Conservation (phyloP, 192 early-diverging fungal species). For the Dissophora ornata region DNA sequence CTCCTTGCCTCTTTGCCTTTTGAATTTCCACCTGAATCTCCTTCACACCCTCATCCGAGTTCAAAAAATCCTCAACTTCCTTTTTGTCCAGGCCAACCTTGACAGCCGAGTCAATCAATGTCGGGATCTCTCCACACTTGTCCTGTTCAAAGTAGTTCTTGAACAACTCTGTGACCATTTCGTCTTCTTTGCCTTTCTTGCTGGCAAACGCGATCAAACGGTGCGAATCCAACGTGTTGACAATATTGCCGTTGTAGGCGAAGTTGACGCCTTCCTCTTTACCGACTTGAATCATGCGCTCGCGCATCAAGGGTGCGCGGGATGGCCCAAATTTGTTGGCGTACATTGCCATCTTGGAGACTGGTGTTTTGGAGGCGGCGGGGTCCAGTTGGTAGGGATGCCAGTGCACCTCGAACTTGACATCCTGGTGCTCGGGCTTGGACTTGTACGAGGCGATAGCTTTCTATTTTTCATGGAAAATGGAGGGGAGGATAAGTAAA, state of each 20-base stretch:
- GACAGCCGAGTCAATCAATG: constrained; percentile 66
- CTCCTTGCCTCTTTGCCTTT: constrained; percentile 54
- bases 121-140: constrained; percentile 71
- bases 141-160: constrained; percentile 79
- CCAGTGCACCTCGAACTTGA: constrained; percentile 70
- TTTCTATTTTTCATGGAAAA: constrained; percentile 20
- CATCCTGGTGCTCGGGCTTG: constrained; percentile 55
- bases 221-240: constrained; percentile 74
- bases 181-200: constrained; percentile 62
- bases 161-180: constrained; percentile 71
- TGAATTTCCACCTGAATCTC: constrained; percentile 63
- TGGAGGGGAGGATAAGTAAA: no score
- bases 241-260: constrained; percentile 69
- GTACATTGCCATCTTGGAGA: constrained; percentile 66
- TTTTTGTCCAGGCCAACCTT: constrained; percentile 68
- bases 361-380: constrained; percentile 61
- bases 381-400: constrained; percentile 80
- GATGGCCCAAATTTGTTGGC: constrained; percentile 73
- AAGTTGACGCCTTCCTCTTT: constrained; percentile 75
- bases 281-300: constrained; percentile 66
- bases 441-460: constrained; percentile 53
- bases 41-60: constrained; percentile 63
- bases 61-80: constrained; percentile 62
- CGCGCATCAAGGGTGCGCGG: constrained; percentile 62
- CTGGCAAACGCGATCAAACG: constrained; percentile 72